A percentile compares a stretch with the other conserved stretches of the same genome.
phyloP scores from a whole-genome alignment of 768 basidiomycete genomes.

The Boletus subparvulus region DNA sequence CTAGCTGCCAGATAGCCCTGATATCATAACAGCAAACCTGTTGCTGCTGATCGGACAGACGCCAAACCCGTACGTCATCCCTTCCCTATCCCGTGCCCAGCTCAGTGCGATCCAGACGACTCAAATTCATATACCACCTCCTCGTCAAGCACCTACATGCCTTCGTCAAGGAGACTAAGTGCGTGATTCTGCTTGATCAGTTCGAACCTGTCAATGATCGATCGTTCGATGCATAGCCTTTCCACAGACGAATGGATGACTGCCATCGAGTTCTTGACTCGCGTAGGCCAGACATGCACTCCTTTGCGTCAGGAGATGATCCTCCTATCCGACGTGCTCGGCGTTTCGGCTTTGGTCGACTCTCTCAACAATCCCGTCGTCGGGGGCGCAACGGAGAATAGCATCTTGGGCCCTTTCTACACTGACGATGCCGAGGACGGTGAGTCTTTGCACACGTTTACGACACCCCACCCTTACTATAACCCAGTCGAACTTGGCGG shows the following conservation, averaged over 20 bases:
- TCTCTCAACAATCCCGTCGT: slow-evolving; percentile 66
- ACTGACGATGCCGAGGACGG: slow-evolving; percentile 74
- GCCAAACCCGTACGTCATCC: slow-evolving; percentile 38
- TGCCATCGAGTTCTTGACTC: slow-evolving; percentile 75
- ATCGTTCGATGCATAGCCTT: slow-evolving; percentile 37
- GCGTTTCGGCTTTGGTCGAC: slow-evolving; percentile 77
- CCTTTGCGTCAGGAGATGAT: slow-evolving; percentile 78
- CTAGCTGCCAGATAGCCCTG: slow-evolving; percentile 49
- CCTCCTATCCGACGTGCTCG: slow-evolving; percentile 79
- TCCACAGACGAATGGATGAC: slow-evolving; percentile 88
- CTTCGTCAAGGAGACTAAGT: slow-evolving; percentile 71
- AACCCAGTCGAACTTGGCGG: slow-evolving; percentile 61
- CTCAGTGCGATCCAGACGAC: slow-evolving; percentile 32
- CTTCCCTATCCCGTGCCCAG: not conserved
- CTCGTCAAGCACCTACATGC: slow-evolving; percentile 71
- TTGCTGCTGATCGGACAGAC: slow-evolving; percentile 39
- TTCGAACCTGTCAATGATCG: not conserved
- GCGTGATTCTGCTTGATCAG: slow-evolving; percentile 8
- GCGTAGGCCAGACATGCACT: slow-evolving; percentile 69
- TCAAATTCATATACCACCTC: slow-evolving; percentile 46
- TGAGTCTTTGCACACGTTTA: slow-evolving; percentile 32
- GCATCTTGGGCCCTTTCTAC: slow-evolving; percentile 81
- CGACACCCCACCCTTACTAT: not conserved
- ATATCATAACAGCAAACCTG: slow-evolving; percentile 50
- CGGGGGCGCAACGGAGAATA: slow-evolving; percentile 65